Evolutionary conservation across 83 land plant species (phyloP), one percentile per base, ranked within the genome.

Genomic region (Diphasiastrum complanatum): DNA sequence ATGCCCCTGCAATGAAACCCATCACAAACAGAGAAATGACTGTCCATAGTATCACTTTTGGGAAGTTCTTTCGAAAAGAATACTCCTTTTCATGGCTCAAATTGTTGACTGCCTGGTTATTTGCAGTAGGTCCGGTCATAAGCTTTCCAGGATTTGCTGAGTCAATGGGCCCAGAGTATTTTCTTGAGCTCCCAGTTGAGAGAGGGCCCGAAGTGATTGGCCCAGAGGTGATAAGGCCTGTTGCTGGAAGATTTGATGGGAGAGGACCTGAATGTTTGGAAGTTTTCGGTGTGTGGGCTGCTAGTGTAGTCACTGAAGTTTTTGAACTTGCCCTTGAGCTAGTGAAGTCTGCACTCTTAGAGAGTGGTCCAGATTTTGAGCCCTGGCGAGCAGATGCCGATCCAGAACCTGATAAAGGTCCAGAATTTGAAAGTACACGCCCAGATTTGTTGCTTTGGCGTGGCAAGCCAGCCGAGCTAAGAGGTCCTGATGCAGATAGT

Each of bases 71-170:
- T 14, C 58, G 5, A 33, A 23, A 54, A 23, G 58, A 54, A 33
- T 54, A 54, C n/a, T 54, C 25, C 29, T 30, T 54, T 28, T 54
- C 58, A 28, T 54, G 58, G 33, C 58, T 54, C 25, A 54, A 25
- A 28, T 54, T 54, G 58, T 25, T 54, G 58, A 54, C 58, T 14
- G 58, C 58, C 33, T 54, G 58, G 33, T 33, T 54, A 30, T 54
- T 54, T 5, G 11, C 33, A 25, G 33, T 38, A 38, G 8, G 8
- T 38, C 8, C 14, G 8, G 8, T 38, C 14, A 38, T 14, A 38
- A 14, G n/a, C n/a, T n/a, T n/a, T n/a, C n/a, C 43, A 8, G 43
- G 12, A 38, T 8, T 14, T 8, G 43, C 8, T 38, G 43, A 8
- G 14, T 38, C 43, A 38, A 38, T 8, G 43, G 43, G 43, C 8